These are phyloP conservation scores for Crucibulum laeve DNA, from an alignment of 768 basidiomycete species.

Conservation along the genomic window DNA sequence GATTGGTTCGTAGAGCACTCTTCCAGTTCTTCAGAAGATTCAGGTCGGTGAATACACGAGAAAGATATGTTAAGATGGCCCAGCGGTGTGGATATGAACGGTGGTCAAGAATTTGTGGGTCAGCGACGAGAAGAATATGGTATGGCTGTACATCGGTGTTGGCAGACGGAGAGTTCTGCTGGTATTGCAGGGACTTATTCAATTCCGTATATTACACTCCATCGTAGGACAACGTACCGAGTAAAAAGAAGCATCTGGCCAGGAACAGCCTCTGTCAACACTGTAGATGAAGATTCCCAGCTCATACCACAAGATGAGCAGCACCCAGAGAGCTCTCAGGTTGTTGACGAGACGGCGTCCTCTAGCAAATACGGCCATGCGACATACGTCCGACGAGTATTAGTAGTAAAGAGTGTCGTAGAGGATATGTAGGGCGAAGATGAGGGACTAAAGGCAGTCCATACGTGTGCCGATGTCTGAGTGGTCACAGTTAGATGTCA, in stretches of 20 bases:
- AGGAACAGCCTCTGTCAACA: slow-evolving; percentile 45
- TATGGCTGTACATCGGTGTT: slow-evolving; percentile 18
- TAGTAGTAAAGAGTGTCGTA: no score
- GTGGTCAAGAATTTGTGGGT: slow-evolving; percentile 82
- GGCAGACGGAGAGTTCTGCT: not conserved
- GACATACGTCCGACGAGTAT: no score
- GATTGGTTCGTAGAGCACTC: slow-evolving; percentile 50
- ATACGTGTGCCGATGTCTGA: no score
- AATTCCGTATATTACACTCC: no score
- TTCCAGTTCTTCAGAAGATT: slow-evolving; percentile 86
- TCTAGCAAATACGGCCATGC: no score
- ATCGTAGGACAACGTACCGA: no score
- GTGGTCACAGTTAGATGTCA: no score
- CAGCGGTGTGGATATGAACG: slow-evolving; percentile 66
- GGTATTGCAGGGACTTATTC: no score
- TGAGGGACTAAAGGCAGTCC: no score
- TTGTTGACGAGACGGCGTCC: slow-evolving; percentile 34
- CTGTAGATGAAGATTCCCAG: slow-evolving; percentile 48
- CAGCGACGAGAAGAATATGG: slow-evolving; percentile 80
- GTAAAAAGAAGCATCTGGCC: slow-evolving; percentile 65
- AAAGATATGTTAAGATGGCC: slow-evolving; percentile 50
- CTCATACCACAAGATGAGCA: slow-evolving; percentile 70
- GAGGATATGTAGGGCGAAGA: no score
- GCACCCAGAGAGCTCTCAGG: slow-evolving; percentile 57
- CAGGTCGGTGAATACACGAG: slow-evolving; percentile 68